Evolutionary conservation across 2,329 filamentous ascomycete species (phyloP).

Genomic region (Nannizzia gypsea): DNA sequence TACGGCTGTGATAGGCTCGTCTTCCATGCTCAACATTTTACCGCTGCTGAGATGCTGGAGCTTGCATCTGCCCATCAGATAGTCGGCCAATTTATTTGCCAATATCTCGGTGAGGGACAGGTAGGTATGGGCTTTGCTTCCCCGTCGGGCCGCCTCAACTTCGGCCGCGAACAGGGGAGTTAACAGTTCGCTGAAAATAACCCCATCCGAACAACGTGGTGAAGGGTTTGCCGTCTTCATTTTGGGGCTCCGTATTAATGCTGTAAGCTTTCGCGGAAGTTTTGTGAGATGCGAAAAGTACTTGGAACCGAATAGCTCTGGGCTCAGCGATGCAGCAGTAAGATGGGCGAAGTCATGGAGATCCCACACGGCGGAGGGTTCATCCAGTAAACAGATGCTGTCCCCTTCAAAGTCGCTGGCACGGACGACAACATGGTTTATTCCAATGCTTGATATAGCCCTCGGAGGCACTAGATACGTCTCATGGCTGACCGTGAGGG

Average conservation of each 20-base stretch:
- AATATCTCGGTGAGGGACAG: constrained; percentile 4
- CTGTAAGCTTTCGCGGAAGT: constrained; percentile 3
- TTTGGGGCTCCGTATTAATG: constrained; percentile 1
- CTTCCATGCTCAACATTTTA: neutral
- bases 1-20: constrained; percentile 1
- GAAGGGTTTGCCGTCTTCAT: constrained; percentile 8
- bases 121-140: constrained; percentile 1
- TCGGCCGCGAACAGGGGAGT: constrained; percentile 5
- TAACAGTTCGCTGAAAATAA: constrained; percentile 8
- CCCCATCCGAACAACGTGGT: constrained; percentile 5
- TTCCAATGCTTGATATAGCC: constrained; percentile 4
- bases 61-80: constrained; percentile 3
- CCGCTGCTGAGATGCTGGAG: constrained; percentile 7
- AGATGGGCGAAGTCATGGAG: constrained; percentile 8
- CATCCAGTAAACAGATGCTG: neutral
- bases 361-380: constrained; percentile 1
- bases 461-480: constrained; percentile 1
- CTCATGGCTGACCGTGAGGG: constrained; percentile 2
- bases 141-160: neutral
- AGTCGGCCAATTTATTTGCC: constrained; percentile 4
- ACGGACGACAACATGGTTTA: constrained; percentile 1
- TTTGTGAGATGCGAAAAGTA: constrained; percentile 4
- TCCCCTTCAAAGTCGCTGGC: constrained; percentile 2
- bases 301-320: constrained; percentile 7
- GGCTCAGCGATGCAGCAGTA: constrained; percentile 1